Conservation (phyloP, 257 asterid species). For the Echium plantagineum region DNA sequence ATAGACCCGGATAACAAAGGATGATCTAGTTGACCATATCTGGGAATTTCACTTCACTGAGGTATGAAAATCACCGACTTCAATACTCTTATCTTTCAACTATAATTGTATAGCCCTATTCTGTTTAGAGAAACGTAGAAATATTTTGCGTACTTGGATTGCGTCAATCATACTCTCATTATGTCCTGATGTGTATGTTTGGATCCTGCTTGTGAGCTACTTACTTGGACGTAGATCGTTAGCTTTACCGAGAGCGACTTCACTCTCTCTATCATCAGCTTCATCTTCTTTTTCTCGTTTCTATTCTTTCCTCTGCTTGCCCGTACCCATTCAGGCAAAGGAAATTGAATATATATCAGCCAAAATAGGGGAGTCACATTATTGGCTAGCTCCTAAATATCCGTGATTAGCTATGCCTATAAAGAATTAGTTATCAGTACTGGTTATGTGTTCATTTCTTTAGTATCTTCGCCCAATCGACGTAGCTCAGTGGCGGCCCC, state of each 20-base stretch:
- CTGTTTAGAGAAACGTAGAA: not conserved
- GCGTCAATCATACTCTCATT: not conserved
- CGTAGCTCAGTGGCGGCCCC: too few species aligned
- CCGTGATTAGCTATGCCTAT: not conserved
- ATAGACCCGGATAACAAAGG: slow-evolving; percentile 55
- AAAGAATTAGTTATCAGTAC: not conserved
- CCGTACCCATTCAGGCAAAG: not conserved
- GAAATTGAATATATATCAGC: too few species aligned
- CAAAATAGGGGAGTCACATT: too few species aligned
- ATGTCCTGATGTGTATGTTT: not conserved
- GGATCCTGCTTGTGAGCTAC: not conserved
- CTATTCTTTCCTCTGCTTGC: not conserved
- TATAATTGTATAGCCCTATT: not conserved
- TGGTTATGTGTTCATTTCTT: not conserved
- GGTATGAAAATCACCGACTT: slow-evolving; percentile 23
- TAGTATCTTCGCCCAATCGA: not conserved
- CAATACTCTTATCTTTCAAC: not conserved
- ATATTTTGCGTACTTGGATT: not conserved
- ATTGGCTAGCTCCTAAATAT: too few species aligned
- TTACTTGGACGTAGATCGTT: not conserved
- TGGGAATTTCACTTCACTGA: slow-evolving; percentile 72
- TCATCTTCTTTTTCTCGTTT: not conserved
- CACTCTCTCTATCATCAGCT: not conserved
- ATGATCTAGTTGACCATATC: slow-evolving; percentile 58
- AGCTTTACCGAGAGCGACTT: too few species aligned